Conservation (phyloP, 2,329 filamentous ascomycete genomes). For the Truncatella angustata region DNA sequence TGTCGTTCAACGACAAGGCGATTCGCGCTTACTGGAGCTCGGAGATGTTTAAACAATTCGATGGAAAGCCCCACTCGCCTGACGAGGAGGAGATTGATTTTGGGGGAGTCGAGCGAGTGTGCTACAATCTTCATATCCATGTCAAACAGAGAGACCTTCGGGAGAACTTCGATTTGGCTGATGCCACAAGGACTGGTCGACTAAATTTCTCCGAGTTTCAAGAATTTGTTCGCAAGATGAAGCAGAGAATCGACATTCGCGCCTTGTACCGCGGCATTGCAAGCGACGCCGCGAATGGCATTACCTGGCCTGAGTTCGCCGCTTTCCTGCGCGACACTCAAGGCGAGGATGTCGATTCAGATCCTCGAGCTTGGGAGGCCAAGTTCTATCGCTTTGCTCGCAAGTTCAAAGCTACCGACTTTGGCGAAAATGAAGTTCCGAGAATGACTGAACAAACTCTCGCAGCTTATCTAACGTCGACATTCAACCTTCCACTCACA, state of each 20-base stretch:
- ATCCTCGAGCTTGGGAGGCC: constrained; percentile 65
- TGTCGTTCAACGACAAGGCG: constrained; percentile 80
- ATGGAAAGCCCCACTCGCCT: constrained; percentile 45
- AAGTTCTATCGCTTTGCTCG: constrained; percentile 71
- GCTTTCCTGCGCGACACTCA: constrained; percentile 73
- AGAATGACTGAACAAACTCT: constrained; percentile 79
- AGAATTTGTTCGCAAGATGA: constrained; percentile 78
- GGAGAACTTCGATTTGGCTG: constrained; percentile 71
- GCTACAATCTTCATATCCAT: constrained; percentile 89
- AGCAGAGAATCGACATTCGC: constrained; percentile 78
- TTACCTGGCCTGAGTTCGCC: constrained; percentile 73
- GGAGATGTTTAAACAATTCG: constrained; percentile 72
- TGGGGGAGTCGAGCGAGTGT: constrained; percentile 75
- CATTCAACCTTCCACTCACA: constrained; percentile 66
- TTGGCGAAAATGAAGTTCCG: constrained; percentile 43
- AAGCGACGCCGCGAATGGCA: constrained; percentile 56
- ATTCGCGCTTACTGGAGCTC: constrained; percentile 82
- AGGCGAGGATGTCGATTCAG: constrained; percentile 69
- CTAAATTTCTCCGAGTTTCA: constrained; percentile 81
- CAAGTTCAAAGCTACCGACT: constrained; percentile 47
- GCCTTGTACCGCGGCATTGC: constrained; percentile 66
- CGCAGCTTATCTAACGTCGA: constrained; percentile 72
- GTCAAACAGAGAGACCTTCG: constrained; percentile 73
- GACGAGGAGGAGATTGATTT: constrained; percentile 74
- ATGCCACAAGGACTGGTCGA: constrained; percentile 60